phyloP scores from a whole-genome alignment of 2,329 filamentous ascomycete genomes.

The Colletotrichum sojae region DNA sequence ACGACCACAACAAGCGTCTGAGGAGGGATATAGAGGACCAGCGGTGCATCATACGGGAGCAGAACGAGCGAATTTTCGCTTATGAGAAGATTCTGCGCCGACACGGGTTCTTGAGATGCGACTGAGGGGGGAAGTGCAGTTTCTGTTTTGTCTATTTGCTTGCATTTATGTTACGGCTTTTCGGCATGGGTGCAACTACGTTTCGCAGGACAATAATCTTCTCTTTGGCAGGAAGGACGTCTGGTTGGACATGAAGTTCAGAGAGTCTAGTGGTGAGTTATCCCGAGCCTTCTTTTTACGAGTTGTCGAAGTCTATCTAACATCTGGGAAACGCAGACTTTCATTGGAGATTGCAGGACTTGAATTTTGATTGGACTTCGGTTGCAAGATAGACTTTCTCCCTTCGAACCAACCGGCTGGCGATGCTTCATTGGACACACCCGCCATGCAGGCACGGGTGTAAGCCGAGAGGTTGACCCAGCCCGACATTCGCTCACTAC shows the following conservation, averaged over 20 bases:
- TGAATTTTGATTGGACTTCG: constrained; percentile 12
- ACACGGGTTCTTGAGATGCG: constrained; percentile 39
- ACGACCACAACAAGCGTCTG: constrained; percentile 40
- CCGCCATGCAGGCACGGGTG: constrained; percentile 12
- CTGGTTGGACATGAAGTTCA: constrained; percentile 14
- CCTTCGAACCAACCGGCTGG: not conserved
- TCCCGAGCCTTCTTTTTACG: not conserved
- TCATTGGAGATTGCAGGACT: constrained; percentile 30
- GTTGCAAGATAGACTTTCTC: constrained; percentile 17
- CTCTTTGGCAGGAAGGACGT: constrained; percentile 26
- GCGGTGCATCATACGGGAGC: constrained; percentile 33
- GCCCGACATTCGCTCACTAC: constrained; percentile 19
- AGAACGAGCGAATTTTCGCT: constrained; percentile 38
- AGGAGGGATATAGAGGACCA: constrained; percentile 37
- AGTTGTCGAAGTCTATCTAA: constrained; percentile 26
- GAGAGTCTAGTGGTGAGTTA: constrained; percentile 14
- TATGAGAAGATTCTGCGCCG: constrained; percentile 45
- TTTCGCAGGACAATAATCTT: not conserved
- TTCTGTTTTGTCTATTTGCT: not conserved
- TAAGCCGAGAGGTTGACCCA: not conserved
- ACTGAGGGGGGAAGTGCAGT: constrained; percentile 7
- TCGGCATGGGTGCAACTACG: not conserved
- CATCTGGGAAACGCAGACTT: constrained; percentile 7
- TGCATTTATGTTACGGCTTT: too few species aligned
- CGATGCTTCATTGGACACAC: constrained; percentile 27